phyloP scores from a whole-genome alignment of 1,284 basidiomycete genomes.

The Ustilago trichophora region DNA sequence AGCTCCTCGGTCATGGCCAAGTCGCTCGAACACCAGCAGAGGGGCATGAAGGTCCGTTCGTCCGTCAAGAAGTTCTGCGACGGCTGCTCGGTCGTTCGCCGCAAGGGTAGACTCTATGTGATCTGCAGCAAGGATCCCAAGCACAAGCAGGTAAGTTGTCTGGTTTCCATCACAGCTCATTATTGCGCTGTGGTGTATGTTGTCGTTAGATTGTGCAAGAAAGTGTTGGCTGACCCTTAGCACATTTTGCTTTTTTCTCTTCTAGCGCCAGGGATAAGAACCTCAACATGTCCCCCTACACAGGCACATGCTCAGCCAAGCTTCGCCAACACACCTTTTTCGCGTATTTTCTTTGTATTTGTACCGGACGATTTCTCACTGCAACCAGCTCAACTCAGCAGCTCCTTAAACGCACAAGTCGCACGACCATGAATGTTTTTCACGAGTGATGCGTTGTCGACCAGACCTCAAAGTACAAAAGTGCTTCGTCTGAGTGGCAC shows the following conservation, averaged over 20 bases:
- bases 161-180: too few species aligned
- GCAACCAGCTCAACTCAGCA: neutral
- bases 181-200: too few species aligned
- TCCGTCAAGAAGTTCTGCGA: conserved; percentile 79
- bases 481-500: too few species aligned
- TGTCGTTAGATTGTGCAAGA: too few species aligned
- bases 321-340: neutral
- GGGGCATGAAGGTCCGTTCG: conserved; percentile 96
- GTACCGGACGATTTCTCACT: conserved; percentile 3
- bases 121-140: conserved; percentile 94
- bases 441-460: too few species aligned
- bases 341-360: conserved; percentile 13
- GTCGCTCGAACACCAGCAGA: conserved; percentile 36
- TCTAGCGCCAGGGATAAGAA: conserved; percentile 16
- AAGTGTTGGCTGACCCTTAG: too few species aligned
- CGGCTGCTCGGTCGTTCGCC: conserved; percentile 66
- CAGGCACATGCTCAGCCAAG: too few species aligned
- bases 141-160: conserved; percentile 95
- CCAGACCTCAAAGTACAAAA: too few species aligned
- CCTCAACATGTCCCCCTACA: too few species aligned
- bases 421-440: too few species aligned
- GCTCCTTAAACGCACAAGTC: too few species aligned
- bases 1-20: too few species aligned
- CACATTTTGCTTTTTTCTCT: neutral
- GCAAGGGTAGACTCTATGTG: conserved; percentile 92